These are phyloP conservation scores for Nidula niveotomentosa DNA, from an alignment of 1,284 basidiomycete genomes.

Conservation along the genomic window DNA sequence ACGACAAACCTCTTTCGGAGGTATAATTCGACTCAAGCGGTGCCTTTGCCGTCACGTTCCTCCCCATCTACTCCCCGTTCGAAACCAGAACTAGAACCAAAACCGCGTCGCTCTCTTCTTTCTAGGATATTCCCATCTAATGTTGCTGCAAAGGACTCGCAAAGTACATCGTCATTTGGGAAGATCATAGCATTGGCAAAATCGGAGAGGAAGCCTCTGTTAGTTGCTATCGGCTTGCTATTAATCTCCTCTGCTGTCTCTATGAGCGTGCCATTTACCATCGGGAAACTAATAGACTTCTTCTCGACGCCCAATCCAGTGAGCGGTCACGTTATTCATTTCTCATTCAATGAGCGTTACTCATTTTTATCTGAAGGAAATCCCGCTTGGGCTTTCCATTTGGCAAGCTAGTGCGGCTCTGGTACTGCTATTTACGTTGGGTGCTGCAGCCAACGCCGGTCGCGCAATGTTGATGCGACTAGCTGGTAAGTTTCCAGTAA, in stretches of 20 bases:
- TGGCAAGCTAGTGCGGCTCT: conserved; percentile 81
- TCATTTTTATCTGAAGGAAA: background rate
- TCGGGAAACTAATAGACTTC: conserved; percentile 91
- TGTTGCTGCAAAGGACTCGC: conserved; percentile 22
- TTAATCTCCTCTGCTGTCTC: conserved; percentile 78
- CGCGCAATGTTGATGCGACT: conserved; percentile 90
- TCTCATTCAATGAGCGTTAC: background rate
- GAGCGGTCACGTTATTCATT: conserved; percentile 23
- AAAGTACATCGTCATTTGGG: conserved; percentile 59
- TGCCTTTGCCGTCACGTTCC: no score
- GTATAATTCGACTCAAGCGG: background rate
- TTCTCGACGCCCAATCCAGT: conserved; percentile 76
- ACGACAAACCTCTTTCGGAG: background rate
- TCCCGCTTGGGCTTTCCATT: conserved; percentile 12
- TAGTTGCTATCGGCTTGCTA: conserved; percentile 68
- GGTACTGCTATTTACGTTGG: conserved; percentile 81
- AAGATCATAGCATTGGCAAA: conserved; percentile 78
- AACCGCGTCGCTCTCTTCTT: conserved; percentile 14
- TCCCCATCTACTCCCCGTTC: no score
- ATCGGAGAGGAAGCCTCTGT: conserved; percentile 75
- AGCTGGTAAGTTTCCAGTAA: conserved; percentile 44
- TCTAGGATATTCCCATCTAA: conserved; percentile 35
- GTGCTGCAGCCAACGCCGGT: conserved; percentile 87
- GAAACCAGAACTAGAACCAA: no score
- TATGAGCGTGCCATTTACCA: conserved; percentile 88